These are phyloP conservation scores for Lipomyces yamanashiensis DNA, from an alignment of 805 yeast species.

Conservation along the genomic window DNA sequence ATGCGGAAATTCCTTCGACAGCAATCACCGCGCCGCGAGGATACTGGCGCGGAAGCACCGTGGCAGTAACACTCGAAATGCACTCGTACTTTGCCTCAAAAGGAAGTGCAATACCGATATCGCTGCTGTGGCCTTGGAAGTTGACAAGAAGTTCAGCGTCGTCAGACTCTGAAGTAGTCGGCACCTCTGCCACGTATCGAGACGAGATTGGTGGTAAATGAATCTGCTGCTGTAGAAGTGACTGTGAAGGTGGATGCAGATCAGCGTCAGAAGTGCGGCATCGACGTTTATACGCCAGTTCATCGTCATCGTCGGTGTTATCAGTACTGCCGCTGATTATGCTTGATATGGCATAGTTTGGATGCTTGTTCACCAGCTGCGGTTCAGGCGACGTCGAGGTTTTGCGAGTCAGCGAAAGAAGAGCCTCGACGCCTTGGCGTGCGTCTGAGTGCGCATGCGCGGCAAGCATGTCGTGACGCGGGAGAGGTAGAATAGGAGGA, in stretches of 20 bases:
- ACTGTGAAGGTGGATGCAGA: constrained; percentile 14
- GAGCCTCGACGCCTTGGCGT: constrained; percentile 35
- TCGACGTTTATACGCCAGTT: background rate
- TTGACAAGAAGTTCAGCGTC: constrained; percentile 10
- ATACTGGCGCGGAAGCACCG: constrained; percentile 2
- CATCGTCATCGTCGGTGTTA: background rate
- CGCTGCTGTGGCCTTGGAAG: constrained; percentile 7
- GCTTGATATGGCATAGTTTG: constrained; percentile 6
- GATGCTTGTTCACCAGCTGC: background rate
- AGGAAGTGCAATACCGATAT: constrained; percentile 3
- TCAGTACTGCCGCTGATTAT: constrained; percentile 1
- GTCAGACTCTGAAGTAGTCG: background rate
- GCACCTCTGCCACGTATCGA: too few species aligned
- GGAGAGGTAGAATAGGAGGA: constrained; percentile 16
- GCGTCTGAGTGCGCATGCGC: constrained; percentile 23
- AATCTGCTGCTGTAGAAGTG: constrained; percentile 7
- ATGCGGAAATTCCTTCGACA: constrained; percentile 21
- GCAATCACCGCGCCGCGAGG: constrained; percentile 34
- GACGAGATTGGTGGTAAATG: constrained; percentile 11
- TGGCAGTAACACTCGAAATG: background rate
- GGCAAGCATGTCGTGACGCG: constrained; percentile 1
- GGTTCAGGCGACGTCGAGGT: constrained; percentile 10
- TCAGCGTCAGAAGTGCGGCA: constrained; percentile 12
- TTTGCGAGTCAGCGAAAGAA: constrained; percentile 24
- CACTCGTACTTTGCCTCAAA: constrained; percentile 8